These are phyloP conservation scores for Neoboletus subvelutipes DNA, from an alignment of 768 basidiomycete species.

Conservation along the genomic window DNA sequence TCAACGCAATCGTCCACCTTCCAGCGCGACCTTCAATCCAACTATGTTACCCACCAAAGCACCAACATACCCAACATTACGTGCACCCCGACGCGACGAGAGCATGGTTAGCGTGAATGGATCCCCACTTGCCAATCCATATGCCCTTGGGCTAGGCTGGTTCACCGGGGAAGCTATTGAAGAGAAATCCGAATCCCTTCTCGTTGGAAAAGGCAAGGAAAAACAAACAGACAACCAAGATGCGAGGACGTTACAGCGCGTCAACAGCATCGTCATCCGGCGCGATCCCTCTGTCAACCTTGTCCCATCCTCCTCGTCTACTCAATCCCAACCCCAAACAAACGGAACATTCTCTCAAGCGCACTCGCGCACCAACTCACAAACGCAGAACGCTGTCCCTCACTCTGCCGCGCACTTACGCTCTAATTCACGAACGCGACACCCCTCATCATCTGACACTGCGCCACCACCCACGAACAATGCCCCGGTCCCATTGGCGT, in stretches of 20 bases:
- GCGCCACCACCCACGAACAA: not conserved
- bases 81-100: constrained; percentile 72
- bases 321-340: constrained; percentile 20
- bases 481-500: not conserved
- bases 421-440: constrained; percentile 37
- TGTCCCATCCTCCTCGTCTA: constrained; percentile 32
- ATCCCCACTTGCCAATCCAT: constrained; percentile 78
- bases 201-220: constrained; percentile 28
- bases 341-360: constrained; percentile 14
- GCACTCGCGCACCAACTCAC: constrained; percentile 53
- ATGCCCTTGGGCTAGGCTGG: constrained; percentile 63
- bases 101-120: constrained; percentile 81
- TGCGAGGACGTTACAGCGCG: constrained; percentile 34
- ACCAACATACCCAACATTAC: constrained; percentile 46
- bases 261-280: constrained; percentile 62
- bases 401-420: constrained; percentile 37
- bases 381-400: constrained; percentile 36
- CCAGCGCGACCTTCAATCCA: constrained; percentile 72
- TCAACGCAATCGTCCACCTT: constrained; percentile 46
- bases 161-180: constrained; percentile 40
- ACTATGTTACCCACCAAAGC: constrained; percentile 47
- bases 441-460: constrained; percentile 6
- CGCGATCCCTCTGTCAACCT: constrained; percentile 51
- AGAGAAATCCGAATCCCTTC: constrained; percentile 13
- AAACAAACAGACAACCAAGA: constrained; percentile 15